A percentile compares a stretch with the other conserved stretches of the same genome.
Evolutionary conservation across 768 basidiomycete genomes (phyloP).

Genomic region (Termitomyces bulborhizus): DNA sequence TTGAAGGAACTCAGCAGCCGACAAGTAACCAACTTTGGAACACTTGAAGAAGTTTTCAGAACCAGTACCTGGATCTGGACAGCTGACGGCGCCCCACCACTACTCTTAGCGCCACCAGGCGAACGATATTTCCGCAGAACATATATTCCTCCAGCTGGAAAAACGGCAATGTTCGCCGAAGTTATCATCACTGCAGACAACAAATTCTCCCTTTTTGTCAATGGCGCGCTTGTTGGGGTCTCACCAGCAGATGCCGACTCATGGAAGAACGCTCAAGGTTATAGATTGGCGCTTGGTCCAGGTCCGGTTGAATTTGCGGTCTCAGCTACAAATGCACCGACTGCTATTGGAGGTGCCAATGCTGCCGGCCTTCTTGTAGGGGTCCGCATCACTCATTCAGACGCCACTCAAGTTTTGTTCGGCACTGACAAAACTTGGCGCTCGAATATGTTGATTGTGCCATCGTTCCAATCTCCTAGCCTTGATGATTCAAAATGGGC

Average conservation of each 20-base stretch:
- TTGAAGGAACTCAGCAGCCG: slow-evolving; percentile 1
- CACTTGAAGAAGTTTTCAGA: slow-evolving; percentile 1
- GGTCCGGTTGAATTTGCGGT: slow-evolving; percentile 11
- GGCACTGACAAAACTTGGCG: slow-evolving; percentile 6
- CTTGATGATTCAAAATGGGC: slow-evolving; percentile 10
- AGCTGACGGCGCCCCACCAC: slow-evolving; percentile 1
- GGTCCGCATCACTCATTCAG: slow-evolving; percentile 12
- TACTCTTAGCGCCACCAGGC: slow-evolving; percentile 4
- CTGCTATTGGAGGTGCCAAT: neutral
- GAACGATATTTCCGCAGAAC: slow-evolving; percentile 8
- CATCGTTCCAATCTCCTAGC: slow-evolving; percentile 6
- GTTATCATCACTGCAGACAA: slow-evolving; percentile 11
- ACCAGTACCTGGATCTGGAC: slow-evolving; percentile 13
- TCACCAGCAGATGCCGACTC: slow-evolving; percentile 2
- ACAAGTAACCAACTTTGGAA: slow-evolving; percentile 3
- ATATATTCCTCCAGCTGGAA: slow-evolving; percentile 8
- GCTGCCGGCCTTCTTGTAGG: slow-evolving; percentile 10
- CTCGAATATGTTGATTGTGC: neutral
- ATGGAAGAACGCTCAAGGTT: slow-evolving; percentile 11
- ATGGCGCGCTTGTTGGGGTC: slow-evolving; percentile 5
- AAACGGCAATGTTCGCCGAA: slow-evolving; percentile 9
- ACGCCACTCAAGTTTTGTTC: slow-evolving; percentile 6
- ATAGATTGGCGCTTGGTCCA: slow-evolving; percentile 7
- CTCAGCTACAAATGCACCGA: slow-evolving; percentile 7
- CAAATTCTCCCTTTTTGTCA: slow-evolving; percentile 7